phyloP scores from a whole-genome alignment of 768 basidiomycete species.

The Hypholoma fasciculare region DNA sequence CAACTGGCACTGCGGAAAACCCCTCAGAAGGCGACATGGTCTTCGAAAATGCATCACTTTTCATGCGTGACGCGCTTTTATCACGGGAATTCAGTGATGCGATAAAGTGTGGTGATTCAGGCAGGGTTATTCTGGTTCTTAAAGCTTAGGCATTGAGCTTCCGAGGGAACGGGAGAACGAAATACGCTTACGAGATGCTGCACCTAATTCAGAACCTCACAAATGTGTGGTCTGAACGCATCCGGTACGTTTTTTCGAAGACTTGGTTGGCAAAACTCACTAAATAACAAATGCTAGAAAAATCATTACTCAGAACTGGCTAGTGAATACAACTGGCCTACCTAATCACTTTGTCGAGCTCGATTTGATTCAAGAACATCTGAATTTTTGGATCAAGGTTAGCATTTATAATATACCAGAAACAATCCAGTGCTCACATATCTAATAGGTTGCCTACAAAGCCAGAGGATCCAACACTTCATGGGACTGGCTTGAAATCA shows the following conservation, averaged over 20 bases:
- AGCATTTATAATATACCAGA: not conserved
- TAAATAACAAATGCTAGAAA: slow-evolving; percentile 8
- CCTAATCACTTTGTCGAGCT: slow-evolving; percentile 23
- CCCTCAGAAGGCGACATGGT: slow-evolving; percentile 22
- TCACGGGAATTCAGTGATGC: slow-evolving; percentile 26
- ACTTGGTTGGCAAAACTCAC: not conserved
- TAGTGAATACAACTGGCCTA: slow-evolving; percentile 30
- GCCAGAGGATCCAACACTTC: too few species aligned
- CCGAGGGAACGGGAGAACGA: slow-evolving; percentile 29
- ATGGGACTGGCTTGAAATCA: too few species aligned
- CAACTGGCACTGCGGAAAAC: too few species aligned
- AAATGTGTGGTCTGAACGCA: slow-evolving; percentile 21
- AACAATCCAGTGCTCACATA: too few species aligned
- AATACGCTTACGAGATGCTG: slow-evolving; percentile 35
- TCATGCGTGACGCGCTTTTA: slow-evolving; percentile 27
- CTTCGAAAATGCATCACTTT: slow-evolving; percentile 28
- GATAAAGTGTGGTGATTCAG: slow-evolving; percentile 32
- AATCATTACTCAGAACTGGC: slow-evolving; percentile 31
- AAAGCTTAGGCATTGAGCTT: slow-evolving; percentile 26
- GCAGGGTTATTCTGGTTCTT: slow-evolving; percentile 26
- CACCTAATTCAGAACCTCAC: slow-evolving; percentile 26
- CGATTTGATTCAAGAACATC: slow-evolving; percentile 33
- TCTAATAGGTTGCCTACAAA: too few species aligned
- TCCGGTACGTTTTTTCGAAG: slow-evolving; percentile 14
- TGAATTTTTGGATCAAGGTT: slow-evolving; percentile 33